Evolutionary conservation across 208 protist genomes (phyloP).

Genomic region (Leishmania braziliensis): DNA sequence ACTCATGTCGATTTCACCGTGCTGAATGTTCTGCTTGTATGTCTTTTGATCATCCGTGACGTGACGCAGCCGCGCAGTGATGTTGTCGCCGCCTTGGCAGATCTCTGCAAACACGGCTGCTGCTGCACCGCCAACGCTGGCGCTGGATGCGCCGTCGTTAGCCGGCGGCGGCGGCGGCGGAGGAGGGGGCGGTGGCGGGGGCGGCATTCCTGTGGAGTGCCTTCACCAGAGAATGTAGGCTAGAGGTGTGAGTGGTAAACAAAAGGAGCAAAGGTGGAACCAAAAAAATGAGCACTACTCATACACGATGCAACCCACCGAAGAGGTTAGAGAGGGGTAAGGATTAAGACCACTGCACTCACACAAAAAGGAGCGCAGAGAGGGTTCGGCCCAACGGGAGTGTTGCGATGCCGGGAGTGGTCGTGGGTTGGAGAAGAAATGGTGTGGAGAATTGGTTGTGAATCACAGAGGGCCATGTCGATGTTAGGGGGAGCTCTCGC

Average conservation of each 20-base stretch:
- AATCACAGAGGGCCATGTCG: neutral
- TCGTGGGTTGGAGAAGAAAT: neutral
- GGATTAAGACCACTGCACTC: neutral
- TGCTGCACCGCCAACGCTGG: constrained; percentile 41
- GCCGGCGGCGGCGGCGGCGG: constrained; percentile 23
- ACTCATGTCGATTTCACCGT: constrained; percentile 70
- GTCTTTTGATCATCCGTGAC: constrained; percentile 73
- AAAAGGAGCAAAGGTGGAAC: neutral
- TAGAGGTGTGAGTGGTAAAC: neutral
- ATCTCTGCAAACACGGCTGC: constrained; percentile 82
- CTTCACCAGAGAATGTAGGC: neutral
- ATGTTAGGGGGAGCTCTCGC: neutral
- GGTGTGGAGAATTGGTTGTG: neutral
- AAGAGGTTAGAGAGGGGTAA: neutral
- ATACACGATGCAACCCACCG: neutral
- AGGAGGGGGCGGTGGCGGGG: constrained; percentile 22
- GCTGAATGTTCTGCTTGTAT: constrained; percentile 78
- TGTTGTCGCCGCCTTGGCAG: constrained; percentile 61
- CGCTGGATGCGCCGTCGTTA: constrained; percentile 1
- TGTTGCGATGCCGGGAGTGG: neutral
- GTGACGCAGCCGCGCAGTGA: constrained; percentile 69
- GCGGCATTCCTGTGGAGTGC: neutral
- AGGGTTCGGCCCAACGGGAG: neutral
- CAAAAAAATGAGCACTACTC: neutral
- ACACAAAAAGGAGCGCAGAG: neutral